Evolutionary conservation across 129 eudicot genomes (phyloP), one percentile per base, ranked within the genome.

Genomic region (Kitagawia praeruptora): DNA sequence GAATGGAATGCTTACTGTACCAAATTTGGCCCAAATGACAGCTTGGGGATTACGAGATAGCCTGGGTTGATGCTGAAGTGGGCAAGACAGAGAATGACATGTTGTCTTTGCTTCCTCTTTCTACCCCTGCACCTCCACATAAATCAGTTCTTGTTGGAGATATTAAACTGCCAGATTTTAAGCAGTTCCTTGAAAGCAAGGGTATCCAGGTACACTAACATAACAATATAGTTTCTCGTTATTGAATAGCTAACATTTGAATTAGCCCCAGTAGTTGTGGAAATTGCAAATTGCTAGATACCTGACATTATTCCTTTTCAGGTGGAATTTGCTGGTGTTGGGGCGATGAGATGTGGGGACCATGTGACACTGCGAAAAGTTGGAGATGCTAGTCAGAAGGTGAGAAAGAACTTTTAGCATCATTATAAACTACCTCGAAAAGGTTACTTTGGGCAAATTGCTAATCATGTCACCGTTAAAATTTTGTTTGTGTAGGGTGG

Each of bases 321-420:
- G 98, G 99, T 86, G n/a, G 99, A 95, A 82, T 95, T 95, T 92
- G 82, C 93, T 44, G 97, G 92, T 37, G 77, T 74, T 28, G 99
- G 99, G 80, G 99, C 99, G 28, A 80, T 95, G 82, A 93, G 99
- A 39, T 95, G 99, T 81, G 99, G 99, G 64, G 99, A 95, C 86
- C 85, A 86, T 64, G 93, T 95, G 83, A 95, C 99, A 0, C 78
- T 95, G 82, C 85, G 99, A 63, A 95, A 95, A 86, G 96, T 95
- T 13, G 99, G 96, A 58, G 97, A 90, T 83, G 87, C 99, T 1
- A 89, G 76, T 84, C 99, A 95, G 83, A 95, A 95, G 97, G 98
- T 92, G 72, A 76, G 86, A 58, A 74, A 44, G 15, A n/a, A 46
- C 39, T 45, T 23, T 25, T 16, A 23, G 58, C 39, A n/a, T 27